phyloP scores from a whole-genome alignment of 2,329 filamentous ascomycete species.

The Aspergillus floridensis region DNA sequence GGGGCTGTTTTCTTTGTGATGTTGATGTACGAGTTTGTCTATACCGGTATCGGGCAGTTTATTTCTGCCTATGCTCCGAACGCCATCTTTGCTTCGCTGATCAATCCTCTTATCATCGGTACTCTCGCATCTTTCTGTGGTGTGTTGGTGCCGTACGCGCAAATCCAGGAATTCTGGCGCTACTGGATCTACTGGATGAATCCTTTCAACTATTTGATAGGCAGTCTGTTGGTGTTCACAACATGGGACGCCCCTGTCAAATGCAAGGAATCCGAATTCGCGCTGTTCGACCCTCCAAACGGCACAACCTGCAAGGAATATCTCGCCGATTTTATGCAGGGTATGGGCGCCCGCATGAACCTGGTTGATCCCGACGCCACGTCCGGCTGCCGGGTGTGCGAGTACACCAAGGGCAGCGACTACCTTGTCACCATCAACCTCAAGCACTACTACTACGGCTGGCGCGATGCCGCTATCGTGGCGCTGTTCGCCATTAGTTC shows the following conservation, averaged over 20 bases:
- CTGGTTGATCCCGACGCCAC: constrained; percentile 61
- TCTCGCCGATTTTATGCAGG: constrained; percentile 50
- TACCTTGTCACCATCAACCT: constrained; percentile 61
- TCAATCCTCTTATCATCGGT: constrained; percentile 69
- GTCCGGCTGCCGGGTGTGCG: constrained; percentile 58
- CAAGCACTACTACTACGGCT: constrained; percentile 61
- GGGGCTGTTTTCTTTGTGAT: constrained; percentile 65
- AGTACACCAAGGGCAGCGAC: constrained; percentile 57
- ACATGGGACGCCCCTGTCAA: constrained; percentile 24
- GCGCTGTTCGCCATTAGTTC: constrained; percentile 55
- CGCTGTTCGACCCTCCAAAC: constrained; percentile 32
- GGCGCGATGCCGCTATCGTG: constrained; percentile 62
- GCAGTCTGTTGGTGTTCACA: constrained; percentile 28
- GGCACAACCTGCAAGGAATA: constrained; percentile 58
- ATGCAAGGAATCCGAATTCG: constrained; percentile 27
- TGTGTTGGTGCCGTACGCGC: constrained; percentile 29
- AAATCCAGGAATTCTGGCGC: constrained; percentile 32
- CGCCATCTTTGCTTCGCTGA: constrained; percentile 68
- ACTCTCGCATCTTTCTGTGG: constrained; percentile 32
- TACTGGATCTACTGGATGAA: constrained; percentile 35
- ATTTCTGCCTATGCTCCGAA: constrained; percentile 70
- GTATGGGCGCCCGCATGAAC: constrained; percentile 49
- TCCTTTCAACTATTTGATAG: constrained; percentile 33
- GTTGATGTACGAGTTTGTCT: constrained; percentile 70
- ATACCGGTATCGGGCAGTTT: constrained; percentile 71